Evolutionary conservation across 768 basidiomycete genomes (phyloP).

Genomic region (Bullera alba): DNA sequence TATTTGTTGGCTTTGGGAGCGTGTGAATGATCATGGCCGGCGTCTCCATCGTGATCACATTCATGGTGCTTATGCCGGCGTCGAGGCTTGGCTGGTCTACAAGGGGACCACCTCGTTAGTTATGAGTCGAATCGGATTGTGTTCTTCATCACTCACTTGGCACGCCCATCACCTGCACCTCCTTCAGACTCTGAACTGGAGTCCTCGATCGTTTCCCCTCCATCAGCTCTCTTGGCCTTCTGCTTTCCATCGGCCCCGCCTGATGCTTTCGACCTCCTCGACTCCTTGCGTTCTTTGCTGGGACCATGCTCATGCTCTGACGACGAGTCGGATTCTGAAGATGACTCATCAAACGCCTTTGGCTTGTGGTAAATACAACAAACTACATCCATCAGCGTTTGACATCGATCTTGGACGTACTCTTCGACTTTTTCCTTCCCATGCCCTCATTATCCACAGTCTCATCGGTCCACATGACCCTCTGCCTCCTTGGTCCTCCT

Average conservation of each 20-base stretch:
- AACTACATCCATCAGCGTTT: slow-evolving; percentile 52
- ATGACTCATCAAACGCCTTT: slow-evolving; percentile 43
- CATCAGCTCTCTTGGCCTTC: slow-evolving; percentile 1
- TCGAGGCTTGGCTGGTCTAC: slow-evolving; percentile 4
- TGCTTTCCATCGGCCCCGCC: too few relatives aligned
- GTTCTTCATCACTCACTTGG: slow-evolving; percentile 8
- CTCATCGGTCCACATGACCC: slow-evolving; percentile 75
- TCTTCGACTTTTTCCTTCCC: slow-evolving; percentile 87
- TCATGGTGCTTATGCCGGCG: slow-evolving; percentile 2
- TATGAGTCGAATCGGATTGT: background rate
- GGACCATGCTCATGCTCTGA: slow-evolving; percentile 31
- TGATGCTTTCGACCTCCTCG: slow-evolving; percentile 3
- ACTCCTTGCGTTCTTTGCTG: background rate
- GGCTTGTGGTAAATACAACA: slow-evolving; percentile 88
- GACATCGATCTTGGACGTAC: slow-evolving; percentile 52
- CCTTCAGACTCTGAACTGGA: slow-evolving; percentile 21
- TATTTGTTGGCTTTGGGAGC: slow-evolving; percentile 3
- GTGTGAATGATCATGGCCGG: background rate
- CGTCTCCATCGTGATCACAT: background rate
- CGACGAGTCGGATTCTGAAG: slow-evolving; percentile 54
- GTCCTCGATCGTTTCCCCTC: slow-evolving; percentile 2
- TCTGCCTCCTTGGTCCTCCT: slow-evolving; percentile 53
- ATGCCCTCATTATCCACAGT: slow-evolving; percentile 86
- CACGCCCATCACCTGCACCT: slow-evolving; percentile 15
- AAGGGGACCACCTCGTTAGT: background rate